Evolutionary conservation across 2,329 filamentous ascomycete genomes (phyloP).

Genomic region (Ophiocordyceps robertsii): DNA sequence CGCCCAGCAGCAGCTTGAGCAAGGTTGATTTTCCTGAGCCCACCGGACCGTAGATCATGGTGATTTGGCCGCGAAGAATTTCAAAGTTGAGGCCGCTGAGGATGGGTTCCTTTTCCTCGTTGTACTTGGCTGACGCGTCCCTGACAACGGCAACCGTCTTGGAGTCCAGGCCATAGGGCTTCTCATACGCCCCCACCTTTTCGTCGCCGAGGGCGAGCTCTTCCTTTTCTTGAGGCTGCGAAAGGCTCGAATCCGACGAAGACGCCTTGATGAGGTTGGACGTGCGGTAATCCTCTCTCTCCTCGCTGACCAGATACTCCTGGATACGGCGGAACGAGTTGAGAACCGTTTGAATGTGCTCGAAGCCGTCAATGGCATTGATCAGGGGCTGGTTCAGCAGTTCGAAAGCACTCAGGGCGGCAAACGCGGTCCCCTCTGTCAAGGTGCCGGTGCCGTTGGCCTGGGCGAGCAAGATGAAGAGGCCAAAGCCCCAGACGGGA

Average conservation of each 20-base stretch:
- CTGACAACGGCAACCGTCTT: background rate
- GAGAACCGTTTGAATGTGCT: conserved; percentile 8
- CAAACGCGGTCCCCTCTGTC: conserved; percentile 8
- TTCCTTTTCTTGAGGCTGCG: background rate
- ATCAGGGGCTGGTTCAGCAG: conserved; percentile 9
- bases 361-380: conserved; percentile 7
- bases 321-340: conserved; percentile 10
- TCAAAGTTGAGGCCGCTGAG: conserved; percentile 5
- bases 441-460: conserved; percentile 4
- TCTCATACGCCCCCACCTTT: background rate
- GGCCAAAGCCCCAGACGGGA: conserved; percentile 8
- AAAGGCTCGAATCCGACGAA: background rate
- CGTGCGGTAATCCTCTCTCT: conserved; percentile 6
- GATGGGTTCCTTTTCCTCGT: background rate
- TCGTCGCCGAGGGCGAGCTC: background rate
- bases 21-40: conserved; percentile 12
- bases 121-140: conserved; percentile 5
- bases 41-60: conserved; percentile 11
- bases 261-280: background rate
- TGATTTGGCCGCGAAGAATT: conserved; percentile 5
- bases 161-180: background rate
- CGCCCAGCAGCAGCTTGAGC: conserved; percentile 9
- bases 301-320: conserved; percentile 7
- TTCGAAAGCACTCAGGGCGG: conserved; percentile 8
- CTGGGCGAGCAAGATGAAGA: conserved; percentile 6